Evolutionary conservation across 441 rosid genomes (phyloP).

Genomic region (Populus hybrid): DNA sequence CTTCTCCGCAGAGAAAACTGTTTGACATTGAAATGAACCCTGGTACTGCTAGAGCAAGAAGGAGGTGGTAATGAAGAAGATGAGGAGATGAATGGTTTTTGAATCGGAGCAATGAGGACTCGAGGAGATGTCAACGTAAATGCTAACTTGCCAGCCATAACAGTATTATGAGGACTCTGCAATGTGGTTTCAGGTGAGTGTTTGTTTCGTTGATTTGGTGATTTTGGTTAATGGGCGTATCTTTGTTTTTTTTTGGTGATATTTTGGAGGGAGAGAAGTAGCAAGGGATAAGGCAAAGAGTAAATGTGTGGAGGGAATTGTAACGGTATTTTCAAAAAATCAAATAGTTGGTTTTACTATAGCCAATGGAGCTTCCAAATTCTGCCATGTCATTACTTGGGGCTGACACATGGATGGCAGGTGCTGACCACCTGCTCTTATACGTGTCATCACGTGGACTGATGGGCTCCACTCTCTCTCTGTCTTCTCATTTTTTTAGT

Average conservation of each 20-base stretch:
- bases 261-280: slow-evolving; percentile 33
- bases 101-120: slow-evolving; percentile 41
- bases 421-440: background rate
- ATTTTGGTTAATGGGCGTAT: slow-evolving; percentile 10
- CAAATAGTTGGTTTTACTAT: slow-evolving; percentile 1
- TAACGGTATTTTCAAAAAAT: slow-evolving; percentile 27
- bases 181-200: slow-evolving; percentile 24
- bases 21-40: slow-evolving; percentile 35
- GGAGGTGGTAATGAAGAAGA: slow-evolving; percentile 23
- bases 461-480: background rate
- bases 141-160: slow-evolving; percentile 57
- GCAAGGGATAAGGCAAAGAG: slow-evolving; percentile 40
- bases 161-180: slow-evolving; percentile 9
- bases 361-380: slow-evolving; percentile 18
- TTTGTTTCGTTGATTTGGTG: background rate
- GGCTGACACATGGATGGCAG: background rate
- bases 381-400: slow-evolving; percentile 36
- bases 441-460: background rate
- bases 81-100: slow-evolving; percentile 37
- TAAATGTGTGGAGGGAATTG: slow-evolving; percentile 63
- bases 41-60: slow-evolving; percentile 30
- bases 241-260: slow-evolving; percentile 1
- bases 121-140: slow-evolving; percentile 57
- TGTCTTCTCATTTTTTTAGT: background rate
- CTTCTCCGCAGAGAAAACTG: slow-evolving; percentile 43